Percentiles rank a stretch among this genome's conserved stretches.
phyloP scores from a whole-genome alignment of 352 stramenopile genomes.

The Globisporangium yorkense region DNA sequence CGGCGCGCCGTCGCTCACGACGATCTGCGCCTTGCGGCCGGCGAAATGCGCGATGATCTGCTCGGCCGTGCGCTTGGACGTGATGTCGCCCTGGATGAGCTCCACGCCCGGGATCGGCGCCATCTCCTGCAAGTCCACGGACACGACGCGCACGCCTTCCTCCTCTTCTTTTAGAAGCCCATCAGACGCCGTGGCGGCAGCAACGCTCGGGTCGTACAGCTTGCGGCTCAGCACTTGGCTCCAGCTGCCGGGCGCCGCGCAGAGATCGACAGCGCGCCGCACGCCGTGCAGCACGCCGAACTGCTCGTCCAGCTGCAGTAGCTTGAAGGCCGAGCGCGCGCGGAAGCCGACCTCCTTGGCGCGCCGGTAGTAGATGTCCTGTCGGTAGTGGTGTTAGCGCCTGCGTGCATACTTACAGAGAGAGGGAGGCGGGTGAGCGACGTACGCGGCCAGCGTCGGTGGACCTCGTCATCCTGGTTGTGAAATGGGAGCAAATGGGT shows the following conservation, averaged over 20 bases:
- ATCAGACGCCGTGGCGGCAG: constrained; percentile 7
- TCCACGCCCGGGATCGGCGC: constrained; percentile 95
- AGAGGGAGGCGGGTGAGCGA: background rate
- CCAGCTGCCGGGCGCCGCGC: constrained; percentile 97
- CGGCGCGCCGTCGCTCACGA: constrained; percentile 98
- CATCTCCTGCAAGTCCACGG: constrained; percentile 99
- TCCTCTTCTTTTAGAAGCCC: constrained; percentile 4
- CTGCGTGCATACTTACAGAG: background rate
- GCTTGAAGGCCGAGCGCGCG: constrained; percentile 97
- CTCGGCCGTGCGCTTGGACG: constrained; percentile 92
- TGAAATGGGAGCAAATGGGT: background rate
- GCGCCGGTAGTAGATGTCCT: constrained; percentile 89
- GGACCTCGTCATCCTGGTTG: background rate
- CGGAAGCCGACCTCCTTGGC: constrained; percentile 96
- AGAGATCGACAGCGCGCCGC: constrained; percentile 95
- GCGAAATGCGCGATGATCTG: constrained; percentile 94
- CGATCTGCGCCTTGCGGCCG: constrained; percentile 92
- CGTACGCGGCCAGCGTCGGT: background rate
- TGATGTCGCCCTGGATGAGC: constrained; percentile 96
- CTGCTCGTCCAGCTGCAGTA: constrained; percentile 98
- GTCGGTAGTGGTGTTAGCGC: background rate
- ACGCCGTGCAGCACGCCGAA: constrained; percentile 94
- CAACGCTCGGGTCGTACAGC: constrained; percentile 56
- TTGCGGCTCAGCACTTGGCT: constrained; percentile 94
- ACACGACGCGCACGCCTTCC: constrained; percentile 87